phyloP scores from a whole-genome alignment of 2,329 filamentous ascomycete species.

The Aspergillus japonicus region DNA sequence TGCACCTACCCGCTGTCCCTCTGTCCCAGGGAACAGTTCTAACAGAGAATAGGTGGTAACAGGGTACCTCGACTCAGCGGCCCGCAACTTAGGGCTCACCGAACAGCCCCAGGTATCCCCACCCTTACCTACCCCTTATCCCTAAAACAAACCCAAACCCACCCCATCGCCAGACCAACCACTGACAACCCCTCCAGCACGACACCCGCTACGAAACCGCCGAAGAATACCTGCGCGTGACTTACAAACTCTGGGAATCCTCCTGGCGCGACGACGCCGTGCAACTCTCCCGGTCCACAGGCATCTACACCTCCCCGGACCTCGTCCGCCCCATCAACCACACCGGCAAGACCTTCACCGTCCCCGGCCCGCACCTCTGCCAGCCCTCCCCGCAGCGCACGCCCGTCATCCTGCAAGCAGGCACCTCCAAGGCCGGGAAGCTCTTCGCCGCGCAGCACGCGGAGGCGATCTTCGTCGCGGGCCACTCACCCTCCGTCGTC shows the following conservation, averaged over 20 bases:
- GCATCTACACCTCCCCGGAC: conserved; percentile 59
- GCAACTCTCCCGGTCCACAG: conserved; percentile 56
- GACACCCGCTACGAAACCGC: conserved; percentile 65
- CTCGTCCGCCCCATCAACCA: conserved; percentile 67
- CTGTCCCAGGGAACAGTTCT: too few species aligned
- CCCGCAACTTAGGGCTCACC: conserved; percentile 59
- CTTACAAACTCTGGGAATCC: conserved; percentile 66
- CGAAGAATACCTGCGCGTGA: conserved; percentile 63
- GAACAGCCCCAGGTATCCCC: conserved; percentile 49
- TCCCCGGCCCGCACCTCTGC: conserved; percentile 65
- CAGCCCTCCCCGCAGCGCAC: conserved; percentile 67
- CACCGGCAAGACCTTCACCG: conserved; percentile 61
- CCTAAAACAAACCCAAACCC: neutral
- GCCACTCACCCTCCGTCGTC: conserved; percentile 62
- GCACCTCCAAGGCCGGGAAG: conserved; percentile 65
- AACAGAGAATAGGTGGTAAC: conserved; percentile 56
- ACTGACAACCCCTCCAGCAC: conserved; percentile 44
- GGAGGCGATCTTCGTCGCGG: conserved; percentile 68
- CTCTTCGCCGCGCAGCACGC: conserved; percentile 68
- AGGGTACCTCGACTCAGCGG: conserved; percentile 66
- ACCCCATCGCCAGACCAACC: neutral
- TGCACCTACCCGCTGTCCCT: conserved; percentile 14
- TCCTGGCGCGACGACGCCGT: conserved; percentile 69
- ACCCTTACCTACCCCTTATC: too few species aligned
- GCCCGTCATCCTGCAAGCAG: conserved; percentile 68